Conservation (phyloP, 2,329 filamentous ascomycete species). For the Phyllosticta capitalensis region DNA sequence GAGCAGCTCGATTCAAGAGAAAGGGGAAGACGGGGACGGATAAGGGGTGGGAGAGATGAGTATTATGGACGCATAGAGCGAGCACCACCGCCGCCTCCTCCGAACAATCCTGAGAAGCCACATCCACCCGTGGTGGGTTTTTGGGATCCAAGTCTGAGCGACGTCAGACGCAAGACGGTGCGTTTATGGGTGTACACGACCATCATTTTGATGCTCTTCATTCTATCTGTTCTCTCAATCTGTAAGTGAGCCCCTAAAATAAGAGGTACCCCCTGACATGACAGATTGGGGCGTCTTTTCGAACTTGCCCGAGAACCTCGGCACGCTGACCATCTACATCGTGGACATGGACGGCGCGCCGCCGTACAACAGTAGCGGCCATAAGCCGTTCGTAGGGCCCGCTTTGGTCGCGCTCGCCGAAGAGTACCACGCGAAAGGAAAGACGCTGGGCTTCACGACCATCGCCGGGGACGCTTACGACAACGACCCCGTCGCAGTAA, state of each 20-base stretch:
- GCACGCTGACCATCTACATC: constrained; percentile 44
- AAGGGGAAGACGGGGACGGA: constrained; percentile 8
- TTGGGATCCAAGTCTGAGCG: constrained; percentile 32
- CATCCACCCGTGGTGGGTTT: constrained; percentile 36
- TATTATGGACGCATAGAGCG: background rate
- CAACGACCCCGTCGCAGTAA: constrained; percentile 47
- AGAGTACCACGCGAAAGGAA: constrained; percentile 31
- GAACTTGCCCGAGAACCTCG: constrained; percentile 40
- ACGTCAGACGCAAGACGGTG: constrained; percentile 32
- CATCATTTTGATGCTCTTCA: constrained; percentile 45
- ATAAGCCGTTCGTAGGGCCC: constrained; percentile 45
- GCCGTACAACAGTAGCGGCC: constrained; percentile 38
- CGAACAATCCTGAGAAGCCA: background rate
- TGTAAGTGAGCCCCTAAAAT: constrained; percentile 21
- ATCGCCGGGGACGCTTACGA: constrained; percentile 43
- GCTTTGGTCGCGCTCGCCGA: constrained; percentile 39
- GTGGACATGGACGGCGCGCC: constrained; percentile 54
- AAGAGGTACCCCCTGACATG: no score
- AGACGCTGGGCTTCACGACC: constrained; percentile 42
- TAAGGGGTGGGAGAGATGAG: background rate
- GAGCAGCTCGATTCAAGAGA: background rate
- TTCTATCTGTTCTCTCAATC: constrained; percentile 47
- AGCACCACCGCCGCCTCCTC: background rate
- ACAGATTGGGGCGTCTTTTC: constrained; percentile 49
- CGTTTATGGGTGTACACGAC: constrained; percentile 36